Conservation (phyloP, 257 asterid species). For the Solanum sejunctum region DNA sequence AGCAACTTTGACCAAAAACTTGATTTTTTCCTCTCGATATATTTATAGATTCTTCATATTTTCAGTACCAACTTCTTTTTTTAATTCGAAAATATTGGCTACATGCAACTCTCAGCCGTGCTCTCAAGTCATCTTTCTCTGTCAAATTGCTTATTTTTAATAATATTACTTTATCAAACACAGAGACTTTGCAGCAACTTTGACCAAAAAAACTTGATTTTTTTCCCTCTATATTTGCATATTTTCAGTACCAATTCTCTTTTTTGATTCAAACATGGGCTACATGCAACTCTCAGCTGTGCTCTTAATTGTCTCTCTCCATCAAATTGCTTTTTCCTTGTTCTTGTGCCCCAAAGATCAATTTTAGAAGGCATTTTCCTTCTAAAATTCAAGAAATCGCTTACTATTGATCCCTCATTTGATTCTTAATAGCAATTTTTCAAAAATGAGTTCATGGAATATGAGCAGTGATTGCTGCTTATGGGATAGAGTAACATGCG, state of each 20-base stretch:
- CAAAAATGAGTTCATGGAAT: not conserved
- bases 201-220: not conserved
- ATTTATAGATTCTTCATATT: not conserved
- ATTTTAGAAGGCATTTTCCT: not conserved
- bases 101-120: not conserved
- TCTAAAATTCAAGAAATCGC: not conserved
- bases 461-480: not conserved
- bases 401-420: not conserved
- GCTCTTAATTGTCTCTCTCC: not conserved
- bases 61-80: not conserved
- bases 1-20: not conserved
- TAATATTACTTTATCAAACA: not conserved
- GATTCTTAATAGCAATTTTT: not conserved
- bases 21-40: not conserved
- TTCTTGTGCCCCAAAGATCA: not conserved
- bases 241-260: not conserved
- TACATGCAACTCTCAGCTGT: not conserved
- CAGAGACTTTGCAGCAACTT: not conserved
- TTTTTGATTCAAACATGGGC: not conserved
- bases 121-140: not conserved
- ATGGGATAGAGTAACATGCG: not conserved
- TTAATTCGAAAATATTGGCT: not conserved
- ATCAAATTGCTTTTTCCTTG: not conserved
- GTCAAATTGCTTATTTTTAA: not conserved
- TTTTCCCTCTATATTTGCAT: not conserved